Evolutionary conservation across 495 filamentous ascomycete genomes (phyloP).

Genomic region (Echria macrotheca): DNA sequence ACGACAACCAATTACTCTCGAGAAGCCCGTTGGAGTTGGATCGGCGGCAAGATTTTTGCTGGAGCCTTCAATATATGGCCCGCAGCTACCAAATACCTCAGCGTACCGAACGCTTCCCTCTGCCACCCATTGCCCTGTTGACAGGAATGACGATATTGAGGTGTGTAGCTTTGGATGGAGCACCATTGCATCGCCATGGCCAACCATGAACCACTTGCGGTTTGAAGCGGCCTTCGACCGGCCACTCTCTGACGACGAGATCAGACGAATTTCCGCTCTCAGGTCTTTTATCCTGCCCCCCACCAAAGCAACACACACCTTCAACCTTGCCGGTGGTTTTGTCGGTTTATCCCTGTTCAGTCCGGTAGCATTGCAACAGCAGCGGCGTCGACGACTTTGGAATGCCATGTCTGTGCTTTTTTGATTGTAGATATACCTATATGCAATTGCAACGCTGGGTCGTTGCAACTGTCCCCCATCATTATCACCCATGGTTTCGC

Average conservation of each 20-base stretch:
- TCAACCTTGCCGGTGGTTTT: too few relatives aligned
- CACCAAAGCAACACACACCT: slow-evolving; percentile 5
- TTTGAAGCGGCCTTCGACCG: not conserved
- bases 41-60: too few relatives aligned
- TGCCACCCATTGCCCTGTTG: not conserved
- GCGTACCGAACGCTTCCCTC: not conserved
- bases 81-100: too few relatives aligned
- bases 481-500: not conserved
- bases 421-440: too few relatives aligned
- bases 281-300: not conserved
- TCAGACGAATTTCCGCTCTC: not conserved
- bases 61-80: too few relatives aligned
- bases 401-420: slow-evolving; percentile 1
- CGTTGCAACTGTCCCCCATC: not conserved
- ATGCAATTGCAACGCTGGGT: not conserved
- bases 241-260: not conserved
- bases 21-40: too few relatives aligned
- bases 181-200: too few relatives aligned
- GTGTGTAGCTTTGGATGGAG: too few relatives aligned
- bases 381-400: not conserved
- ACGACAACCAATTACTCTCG: too few relatives aligned
- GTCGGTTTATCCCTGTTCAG: too few relatives aligned
- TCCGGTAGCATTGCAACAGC: slow-evolving; percentile 1
- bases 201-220: not conserved
- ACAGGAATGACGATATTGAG: not conserved